phyloP scores from a whole-genome alignment of 2,329 filamentous ascomycete genomes.

The Exserohilum turcica region DNA sequence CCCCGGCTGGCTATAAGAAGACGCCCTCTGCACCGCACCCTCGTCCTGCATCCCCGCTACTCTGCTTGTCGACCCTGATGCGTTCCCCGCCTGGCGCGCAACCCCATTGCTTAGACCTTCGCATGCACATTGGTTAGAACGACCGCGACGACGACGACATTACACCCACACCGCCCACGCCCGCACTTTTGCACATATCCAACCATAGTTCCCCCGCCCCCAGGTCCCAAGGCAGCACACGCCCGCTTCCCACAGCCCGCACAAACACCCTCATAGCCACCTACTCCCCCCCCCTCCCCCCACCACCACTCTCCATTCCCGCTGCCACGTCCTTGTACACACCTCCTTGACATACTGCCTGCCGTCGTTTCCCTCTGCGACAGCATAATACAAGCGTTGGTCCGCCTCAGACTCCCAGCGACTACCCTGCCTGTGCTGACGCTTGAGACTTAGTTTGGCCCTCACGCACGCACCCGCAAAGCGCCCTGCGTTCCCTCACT shows the following conservation, averaged over 20 bases:
- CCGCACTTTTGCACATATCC: slow-evolving; percentile 33
- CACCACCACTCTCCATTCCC: slow-evolving; percentile 31
- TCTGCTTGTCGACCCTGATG: slow-evolving; percentile 42
- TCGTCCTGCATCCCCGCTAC: slow-evolving; percentile 42
- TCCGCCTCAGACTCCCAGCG: slow-evolving; percentile 16
- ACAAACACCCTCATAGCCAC: slow-evolving; percentile 17
- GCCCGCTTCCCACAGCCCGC: too few species aligned
- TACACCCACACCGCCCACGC: slow-evolving; percentile 35
- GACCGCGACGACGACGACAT: slow-evolving; percentile 13
- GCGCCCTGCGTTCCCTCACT: slow-evolving; percentile 24
- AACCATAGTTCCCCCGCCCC: slow-evolving; percentile 30
- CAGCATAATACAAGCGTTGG: slow-evolving; percentile 23
- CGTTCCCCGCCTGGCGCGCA: slow-evolving; percentile 47
- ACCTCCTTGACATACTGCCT: slow-evolving; percentile 31
- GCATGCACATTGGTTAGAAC: slow-evolving; percentile 46
- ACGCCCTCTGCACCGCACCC: slow-evolving; percentile 6
- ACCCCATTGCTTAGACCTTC: slow-evolving; percentile 46
- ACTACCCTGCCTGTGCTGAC: slow-evolving; percentile 39
- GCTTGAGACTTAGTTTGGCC: slow-evolving; percentile 39
- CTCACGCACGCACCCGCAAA: slow-evolving; percentile 26
- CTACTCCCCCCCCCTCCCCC: slow-evolving; percentile 17
- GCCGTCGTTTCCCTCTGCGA: slow-evolving; percentile 18
- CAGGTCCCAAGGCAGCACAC: slow-evolving; percentile 7
- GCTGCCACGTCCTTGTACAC: slow-evolving; percentile 33
- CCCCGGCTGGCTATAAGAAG: slow-evolving; percentile 5